These are phyloP conservation scores for Talaromyces sp. DNA, from an alignment of 2,329 filamentous ascomycete species.

Conservation along the genomic window DNA sequence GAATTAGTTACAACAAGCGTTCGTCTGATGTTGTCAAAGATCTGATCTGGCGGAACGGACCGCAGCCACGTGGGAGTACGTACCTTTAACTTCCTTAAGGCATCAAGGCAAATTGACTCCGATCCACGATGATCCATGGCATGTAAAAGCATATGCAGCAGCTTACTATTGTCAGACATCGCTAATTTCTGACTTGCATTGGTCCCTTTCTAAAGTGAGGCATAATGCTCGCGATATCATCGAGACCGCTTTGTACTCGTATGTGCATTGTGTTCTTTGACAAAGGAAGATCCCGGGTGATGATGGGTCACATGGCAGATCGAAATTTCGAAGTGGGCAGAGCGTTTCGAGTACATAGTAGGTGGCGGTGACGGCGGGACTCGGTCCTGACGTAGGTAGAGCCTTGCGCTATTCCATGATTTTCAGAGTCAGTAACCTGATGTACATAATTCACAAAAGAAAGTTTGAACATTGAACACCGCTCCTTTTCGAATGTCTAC, in stretches of 20 bases:
- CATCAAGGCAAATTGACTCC: not conserved
- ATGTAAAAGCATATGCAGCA: not conserved
- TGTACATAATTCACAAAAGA: not conserved
- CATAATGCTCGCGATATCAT: not conserved
- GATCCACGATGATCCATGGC: not conserved
- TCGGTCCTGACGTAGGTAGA: not conserved
- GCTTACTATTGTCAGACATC: not conserved
- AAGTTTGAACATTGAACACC: not conserved
- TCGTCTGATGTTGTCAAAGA: not conserved
- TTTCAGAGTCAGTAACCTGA: not conserved
- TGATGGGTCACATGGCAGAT: slow-evolving; percentile 16
- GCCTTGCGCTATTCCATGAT: not conserved
- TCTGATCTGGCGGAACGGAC: not conserved
- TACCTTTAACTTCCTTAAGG: too few relatives aligned
- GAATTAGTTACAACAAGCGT: not conserved
- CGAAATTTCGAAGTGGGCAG: slow-evolving; percentile 8
- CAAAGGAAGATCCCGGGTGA: not conserved
- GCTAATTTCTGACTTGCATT: not conserved
- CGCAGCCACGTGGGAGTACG: not conserved
- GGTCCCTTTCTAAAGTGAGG: not conserved
- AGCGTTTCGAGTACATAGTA: not conserved
- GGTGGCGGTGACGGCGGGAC: not conserved
- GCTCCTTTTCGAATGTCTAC: not conserved
- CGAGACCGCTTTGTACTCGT: not conserved
- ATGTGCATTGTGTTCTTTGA: not conserved